Conservation (phyloP, 345 rosid genomes). For the Acer negundo region DNA sequence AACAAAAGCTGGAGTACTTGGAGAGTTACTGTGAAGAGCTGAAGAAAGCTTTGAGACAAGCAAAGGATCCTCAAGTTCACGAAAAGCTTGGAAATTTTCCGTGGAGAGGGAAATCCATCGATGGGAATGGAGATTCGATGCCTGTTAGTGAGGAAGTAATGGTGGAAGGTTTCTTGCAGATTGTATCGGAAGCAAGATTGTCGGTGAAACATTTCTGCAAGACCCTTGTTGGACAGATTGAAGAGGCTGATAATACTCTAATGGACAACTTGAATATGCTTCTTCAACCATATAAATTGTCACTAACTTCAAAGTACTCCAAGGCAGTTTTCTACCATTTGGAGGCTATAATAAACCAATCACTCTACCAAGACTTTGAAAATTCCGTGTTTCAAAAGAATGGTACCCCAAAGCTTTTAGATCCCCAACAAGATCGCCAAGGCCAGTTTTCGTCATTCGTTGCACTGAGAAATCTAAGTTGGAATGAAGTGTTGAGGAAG, state of each 20-base stretch:
- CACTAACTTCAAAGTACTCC: conserved; percentile 63
- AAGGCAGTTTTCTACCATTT: conserved; percentile 73
- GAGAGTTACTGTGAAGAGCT: conserved; percentile 83
- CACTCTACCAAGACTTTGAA: conserved; percentile 89
- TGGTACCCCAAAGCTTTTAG: conserved; percentile 71
- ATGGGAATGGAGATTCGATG: conserved; percentile 45
- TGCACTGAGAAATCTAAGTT: conserved; percentile 80
- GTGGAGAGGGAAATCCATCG: conserved; percentile 38
- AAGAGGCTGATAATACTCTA: conserved; percentile 58
- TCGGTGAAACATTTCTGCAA: conserved; percentile 95
- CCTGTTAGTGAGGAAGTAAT: conserved; percentile 88
- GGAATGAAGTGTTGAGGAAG: conserved; percentile 88
- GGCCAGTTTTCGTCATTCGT: conserved; percentile 76
- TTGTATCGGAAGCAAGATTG: conserved; percentile 89
- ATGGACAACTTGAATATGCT: conserved; percentile 61
- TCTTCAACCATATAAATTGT: conserved; percentile 64
- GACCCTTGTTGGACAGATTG: conserved; percentile 65
- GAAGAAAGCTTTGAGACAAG: conserved; percentile 74
- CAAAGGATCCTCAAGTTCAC: conserved; percentile 35
- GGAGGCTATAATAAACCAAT: conserved; percentile 80
- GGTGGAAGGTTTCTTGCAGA: conserved; percentile 92
- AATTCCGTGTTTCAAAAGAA: conserved; percentile 75
- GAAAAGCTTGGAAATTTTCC: conserved; percentile 41
- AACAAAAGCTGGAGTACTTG: conserved; percentile 77
- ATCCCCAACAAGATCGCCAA: conserved; percentile 76